These are phyloP conservation scores for Brasilioporus rufonigricans DNA, from an alignment of 768 basidiomycete genomes.

Conservation along the genomic window DNA sequence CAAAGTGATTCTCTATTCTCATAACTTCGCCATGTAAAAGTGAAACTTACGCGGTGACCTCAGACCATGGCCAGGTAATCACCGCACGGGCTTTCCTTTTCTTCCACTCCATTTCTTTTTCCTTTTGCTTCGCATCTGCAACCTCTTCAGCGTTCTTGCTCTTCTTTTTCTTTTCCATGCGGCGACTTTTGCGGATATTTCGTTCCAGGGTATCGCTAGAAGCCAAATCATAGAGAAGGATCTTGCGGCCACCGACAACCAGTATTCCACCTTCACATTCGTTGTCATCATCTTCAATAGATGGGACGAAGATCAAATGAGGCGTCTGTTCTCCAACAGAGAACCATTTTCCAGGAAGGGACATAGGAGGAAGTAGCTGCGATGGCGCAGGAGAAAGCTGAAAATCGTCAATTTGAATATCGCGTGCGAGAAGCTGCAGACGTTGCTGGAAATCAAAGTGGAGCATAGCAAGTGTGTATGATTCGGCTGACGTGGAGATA, in stretches of 20 bases:
- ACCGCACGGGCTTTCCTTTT: slow-evolving; percentile 52
- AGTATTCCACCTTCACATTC: slow-evolving; percentile 65
- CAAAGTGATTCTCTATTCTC: not conserved
- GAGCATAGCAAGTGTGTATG: slow-evolving; percentile 61
- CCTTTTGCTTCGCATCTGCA: slow-evolving; percentile 52
- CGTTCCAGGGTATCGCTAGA: slow-evolving; percentile 47
- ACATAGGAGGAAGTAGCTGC: slow-evolving; percentile 48
- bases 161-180: slow-evolving; percentile 50
- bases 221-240: slow-evolving; percentile 60
- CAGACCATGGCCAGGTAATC: slow-evolving; percentile 76
- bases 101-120: slow-evolving; percentile 51
- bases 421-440: slow-evolving; percentile 62
- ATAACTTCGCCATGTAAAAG: not conserved
- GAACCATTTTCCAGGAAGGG: slow-evolving; percentile 49
- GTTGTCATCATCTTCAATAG: slow-evolving; percentile 20
- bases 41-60: slow-evolving; percentile 60
- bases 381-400: slow-evolving; percentile 49
- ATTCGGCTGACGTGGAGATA: slow-evolving; percentile 40
- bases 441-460: slow-evolving; percentile 60
- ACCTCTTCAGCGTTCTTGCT: slow-evolving; percentile 42
- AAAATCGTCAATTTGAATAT: slow-evolving; percentile 45
- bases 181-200: slow-evolving; percentile 52
- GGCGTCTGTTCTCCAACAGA: slow-evolving; percentile 38
- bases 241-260: slow-evolving; percentile 64
- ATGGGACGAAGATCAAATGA: slow-evolving; percentile 38